phyloP scores from a whole-genome alignment of 1,284 basidiomycete species.

The Blastosporella zonata region DNA sequence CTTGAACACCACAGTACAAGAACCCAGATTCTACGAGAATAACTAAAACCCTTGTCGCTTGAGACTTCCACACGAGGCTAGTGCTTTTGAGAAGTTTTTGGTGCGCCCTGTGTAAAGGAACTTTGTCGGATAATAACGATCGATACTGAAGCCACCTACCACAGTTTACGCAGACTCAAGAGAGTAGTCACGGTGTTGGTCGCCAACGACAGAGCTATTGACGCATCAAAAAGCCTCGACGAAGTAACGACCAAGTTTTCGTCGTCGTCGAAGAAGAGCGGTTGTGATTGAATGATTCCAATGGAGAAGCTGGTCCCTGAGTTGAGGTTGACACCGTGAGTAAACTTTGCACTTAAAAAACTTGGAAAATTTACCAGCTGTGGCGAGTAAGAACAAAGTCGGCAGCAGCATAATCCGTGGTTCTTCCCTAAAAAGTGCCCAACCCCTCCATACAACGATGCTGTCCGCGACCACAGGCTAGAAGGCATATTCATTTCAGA shows the following conservation, averaged over 20 bases:
- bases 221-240: neutral
- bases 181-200: neutral
- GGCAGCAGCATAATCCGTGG: neutral
- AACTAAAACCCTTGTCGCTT: neutral
- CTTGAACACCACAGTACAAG: conserved; percentile 1
- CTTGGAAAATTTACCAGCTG: neutral
- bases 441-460: neutral
- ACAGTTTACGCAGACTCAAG: neutral
- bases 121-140: neutral
- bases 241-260: neutral
- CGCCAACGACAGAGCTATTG: neutral
- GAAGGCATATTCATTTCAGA: too few relatives aligned
- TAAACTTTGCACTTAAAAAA: too few relatives aligned
- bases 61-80: neutral
- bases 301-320: neutral
- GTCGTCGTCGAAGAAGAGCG: neutral
- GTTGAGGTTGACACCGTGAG: neutral
- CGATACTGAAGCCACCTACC: neutral
- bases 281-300: neutral
- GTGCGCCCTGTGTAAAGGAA: neutral
- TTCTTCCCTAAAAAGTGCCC: neutral
- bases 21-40: neutral
- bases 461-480: neutral
- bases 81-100: neutral
- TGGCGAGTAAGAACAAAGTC: neutral